Base-by-base conservation (phyloP, 225 moss, liverwort and hornwort species). In the Straminergon stramineum region DNA sequence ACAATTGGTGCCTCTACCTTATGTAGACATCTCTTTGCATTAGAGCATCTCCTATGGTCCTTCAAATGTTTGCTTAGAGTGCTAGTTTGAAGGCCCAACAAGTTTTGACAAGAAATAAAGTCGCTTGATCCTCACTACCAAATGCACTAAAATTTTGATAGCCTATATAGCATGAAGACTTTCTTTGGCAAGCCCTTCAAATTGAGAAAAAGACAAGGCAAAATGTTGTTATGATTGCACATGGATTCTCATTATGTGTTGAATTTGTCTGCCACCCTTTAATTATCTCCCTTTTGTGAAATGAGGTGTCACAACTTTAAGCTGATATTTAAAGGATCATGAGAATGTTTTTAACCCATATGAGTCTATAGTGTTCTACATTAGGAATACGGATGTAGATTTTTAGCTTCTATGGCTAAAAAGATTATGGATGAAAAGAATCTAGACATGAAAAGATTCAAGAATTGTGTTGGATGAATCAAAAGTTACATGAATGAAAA, bases 151-250 rank as follows among this genome's bases (percentile, higher is more conserved):
- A n/a, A 69, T 69, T n/a, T 1, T 6, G 8, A 21, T 52, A 2
- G 2, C 2, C 0, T 0, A 2, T 0, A 0, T 19, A 0, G 3
- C 32, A 20, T 20, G 2, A 7, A 1, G 4, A 2, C 2, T 51
- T 19, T 48, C 31, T 32, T 52, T 52, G 32, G 52, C 2, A 5
- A 76, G 32, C 13, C 32, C 11, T 32, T 75, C 5, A 76, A 20
- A 76, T 15, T 31, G 7, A 9, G 2, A 6, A 76, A 20, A 32
- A 19, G 7, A 52, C 7, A 51, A 31, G 20, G 13, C 5, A 32
- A 20, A 76, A 28, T 32, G 11, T 51, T 75, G 7, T 12, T 2
- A 12, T 31, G 4, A 48, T 51, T 52, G 13, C 5, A 13, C 0
- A 0, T 20, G 20, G 21, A 76, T 13, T 32, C 2, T 52, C 32